Evolutionary conservation across 176 grass and related monocot species (phyloP), one percentile per base, ranked within the genome.

Genomic region (Juncus effusus): DNA sequence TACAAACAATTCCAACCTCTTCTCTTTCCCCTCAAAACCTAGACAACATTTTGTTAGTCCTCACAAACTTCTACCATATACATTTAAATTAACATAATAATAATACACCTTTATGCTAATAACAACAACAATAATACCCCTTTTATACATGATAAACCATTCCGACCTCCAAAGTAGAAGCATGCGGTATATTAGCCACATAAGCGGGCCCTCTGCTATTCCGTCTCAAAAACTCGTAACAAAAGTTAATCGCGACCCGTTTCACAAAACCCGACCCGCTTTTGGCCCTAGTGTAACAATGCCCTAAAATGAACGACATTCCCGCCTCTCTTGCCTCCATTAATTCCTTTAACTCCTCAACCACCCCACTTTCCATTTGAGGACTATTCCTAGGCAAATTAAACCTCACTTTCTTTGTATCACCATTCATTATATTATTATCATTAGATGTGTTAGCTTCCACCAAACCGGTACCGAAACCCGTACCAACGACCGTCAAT

Each of bases 101-200:
- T 37, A 69, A 61, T 52, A 59, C 13, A 73, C 10, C 67, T 83
- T 65, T 67, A 42, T 15, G 72, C 61, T 77, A 47, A 63, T 71
- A 15, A 69, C 63, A 80, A 65, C 60, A 61, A 7, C 36, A 69
- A 85, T 51, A 16, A 28, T 61, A 41, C 58, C 15, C 14, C 13
- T 56, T 38, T 97, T 75, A 97, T 36, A 97, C 85, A 75, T 84
- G 83, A 76, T 83, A 97, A 12, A 92, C 76, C 94, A 97, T 97
- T 64, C 94, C 94, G 16, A 97, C 94, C 61, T 97, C 88, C 19
- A 97, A 49, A 35, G 80, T 84, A 4, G 88, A 97, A 13, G 79
- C 94, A 53, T 93, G 83, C 4, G 88, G 94, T 7, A 87, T 83
- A 36, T 71, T 84, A 12, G 83, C 76, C 2, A 80, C 83, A 1